phyloP scores from a whole-genome alignment of 768 basidiomycete genomes.

The Lactarius indigo region DNA sequence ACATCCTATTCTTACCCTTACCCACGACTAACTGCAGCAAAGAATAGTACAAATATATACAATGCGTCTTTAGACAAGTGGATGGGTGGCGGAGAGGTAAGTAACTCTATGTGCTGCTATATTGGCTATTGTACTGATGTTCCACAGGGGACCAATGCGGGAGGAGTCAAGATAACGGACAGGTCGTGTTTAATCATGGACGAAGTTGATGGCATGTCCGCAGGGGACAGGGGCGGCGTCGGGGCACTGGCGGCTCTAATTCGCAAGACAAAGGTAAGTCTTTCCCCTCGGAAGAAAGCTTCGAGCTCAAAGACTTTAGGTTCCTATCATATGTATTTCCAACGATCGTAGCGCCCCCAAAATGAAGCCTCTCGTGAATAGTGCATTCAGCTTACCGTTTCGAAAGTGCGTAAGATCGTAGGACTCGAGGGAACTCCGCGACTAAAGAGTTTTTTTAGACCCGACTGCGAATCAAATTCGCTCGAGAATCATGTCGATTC shows the following conservation, averaged over 20 bases:
- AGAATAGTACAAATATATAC: conserved; percentile 89
- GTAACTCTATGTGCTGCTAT: too few species aligned
- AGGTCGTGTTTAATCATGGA: conserved; percentile 95
- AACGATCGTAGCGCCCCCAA: conserved; percentile 88
- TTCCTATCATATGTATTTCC: conserved; percentile 96
- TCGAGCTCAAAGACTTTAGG: conserved; percentile 40
- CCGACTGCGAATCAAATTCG: conserved; percentile 71
- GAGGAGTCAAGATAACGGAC: conserved; percentile 73
- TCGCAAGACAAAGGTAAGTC: conserved; percentile 81
- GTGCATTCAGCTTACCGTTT: conserved; percentile 76
- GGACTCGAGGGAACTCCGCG: neutral
- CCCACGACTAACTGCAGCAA: neutral
- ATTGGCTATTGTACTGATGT: neutral
- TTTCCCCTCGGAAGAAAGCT: neutral
- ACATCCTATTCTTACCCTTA: neutral
- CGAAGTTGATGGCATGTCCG: conserved; percentile 99
- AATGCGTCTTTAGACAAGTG: conserved; percentile 88
- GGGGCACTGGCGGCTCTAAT: conserved; percentile 90
- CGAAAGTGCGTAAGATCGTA: conserved; percentile 49
- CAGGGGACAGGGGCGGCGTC: conserved; percentile 94
- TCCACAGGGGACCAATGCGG: conserved; percentile 53
- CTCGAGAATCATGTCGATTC: conserved; percentile 82
- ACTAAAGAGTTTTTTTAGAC: conserved; percentile 45
- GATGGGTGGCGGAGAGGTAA: conserved; percentile 55
- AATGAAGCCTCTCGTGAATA: conserved; percentile 76